Conservation (phyloP, 2,329 filamentous ascomycete genomes). For the Beauveria sp. region DNA sequence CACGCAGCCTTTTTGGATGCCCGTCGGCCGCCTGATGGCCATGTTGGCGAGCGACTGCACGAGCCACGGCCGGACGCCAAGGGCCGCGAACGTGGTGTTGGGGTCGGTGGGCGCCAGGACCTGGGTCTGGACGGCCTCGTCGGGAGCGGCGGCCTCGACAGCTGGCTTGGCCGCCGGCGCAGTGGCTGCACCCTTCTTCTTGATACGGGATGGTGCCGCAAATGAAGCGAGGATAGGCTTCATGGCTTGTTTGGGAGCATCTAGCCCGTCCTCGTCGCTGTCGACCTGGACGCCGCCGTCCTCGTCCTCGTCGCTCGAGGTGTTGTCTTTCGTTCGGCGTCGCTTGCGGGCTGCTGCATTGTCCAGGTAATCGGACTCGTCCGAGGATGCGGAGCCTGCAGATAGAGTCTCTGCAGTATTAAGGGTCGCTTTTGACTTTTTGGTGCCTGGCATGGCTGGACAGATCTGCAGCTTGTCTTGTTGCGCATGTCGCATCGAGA, state of each 20-base stretch:
- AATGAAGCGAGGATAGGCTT: constrained; percentile 33
- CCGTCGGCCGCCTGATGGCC: constrained; percentile 82
- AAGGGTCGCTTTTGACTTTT: constrained; percentile 1
- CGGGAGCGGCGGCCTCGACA: not conserved
- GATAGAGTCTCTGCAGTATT: not conserved
- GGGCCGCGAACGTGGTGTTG: constrained; percentile 60
- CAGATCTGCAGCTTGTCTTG: not conserved
- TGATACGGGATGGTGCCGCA: constrained; percentile 47
- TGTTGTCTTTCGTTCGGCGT: constrained; percentile 27
- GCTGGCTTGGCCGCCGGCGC: constrained; percentile 10
- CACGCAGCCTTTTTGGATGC: constrained; percentile 89
- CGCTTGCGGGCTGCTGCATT: constrained; percentile 37
- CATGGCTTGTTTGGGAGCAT: constrained; percentile 23
- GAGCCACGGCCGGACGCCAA: constrained; percentile 79
- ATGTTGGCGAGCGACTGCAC: constrained; percentile 66
- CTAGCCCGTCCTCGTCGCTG: constrained; percentile 21
- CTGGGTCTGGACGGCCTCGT: constrained; percentile 20
- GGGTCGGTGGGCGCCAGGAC: constrained; percentile 47
- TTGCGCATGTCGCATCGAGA: not conserved
- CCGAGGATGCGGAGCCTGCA: constrained; percentile 16
- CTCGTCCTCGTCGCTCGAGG: constrained; percentile 17
- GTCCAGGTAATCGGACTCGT: constrained; percentile 44
- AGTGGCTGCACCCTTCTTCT: constrained; percentile 25
- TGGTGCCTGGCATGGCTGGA: constrained; percentile 10
- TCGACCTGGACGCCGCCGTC: constrained; percentile 18